phyloP scores from a whole-genome alignment of 169 alveolate species.

The Plasmodium malariae region DNA sequence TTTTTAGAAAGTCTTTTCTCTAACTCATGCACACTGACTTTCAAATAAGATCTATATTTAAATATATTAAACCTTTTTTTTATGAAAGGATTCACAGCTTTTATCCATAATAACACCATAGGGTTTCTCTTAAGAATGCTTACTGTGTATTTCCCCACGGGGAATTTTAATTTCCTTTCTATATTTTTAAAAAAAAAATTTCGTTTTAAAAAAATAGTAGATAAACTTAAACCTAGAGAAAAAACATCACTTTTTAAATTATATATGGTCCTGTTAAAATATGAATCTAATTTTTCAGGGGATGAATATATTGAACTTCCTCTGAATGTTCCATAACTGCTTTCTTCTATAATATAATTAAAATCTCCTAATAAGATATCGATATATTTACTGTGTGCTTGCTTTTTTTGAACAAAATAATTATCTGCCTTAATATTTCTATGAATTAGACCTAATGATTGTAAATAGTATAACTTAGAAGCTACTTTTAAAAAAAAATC shows the following conservation, averaged over 20 bases:
- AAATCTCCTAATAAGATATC: conserved; percentile 15
- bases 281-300: conserved; percentile 53
- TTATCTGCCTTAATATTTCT: conserved; percentile 55
- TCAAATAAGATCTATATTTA: conserved; percentile 42
- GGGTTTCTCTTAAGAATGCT: conserved; percentile 44
- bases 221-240: conserved; percentile 61
- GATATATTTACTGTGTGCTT: not conserved
- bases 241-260: conserved; percentile 66
- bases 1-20: conserved; percentile 41
- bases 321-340: conserved; percentile 29
- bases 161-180: conserved; percentile 16
- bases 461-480: conserved; percentile 38
- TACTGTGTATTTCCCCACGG: conserved; percentile 8
- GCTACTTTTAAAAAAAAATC: conserved; percentile 31
- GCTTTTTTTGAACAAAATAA: not conserved
- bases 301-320: conserved; percentile 51
- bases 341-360: conserved; percentile 40
- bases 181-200: conserved; percentile 14
- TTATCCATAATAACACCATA: conserved; percentile 57
- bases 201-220: conserved; percentile 38
- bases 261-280: conserved; percentile 11
- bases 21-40: conserved; percentile 11
- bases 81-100: conserved; percentile 31
- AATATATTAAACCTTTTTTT: conserved; percentile 18
- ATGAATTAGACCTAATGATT: conserved; percentile 51